phyloP scores from a whole-genome alignment of 2,329 filamentous ascomycete genomes.

The Chrysoporthe puriensis region DNA sequence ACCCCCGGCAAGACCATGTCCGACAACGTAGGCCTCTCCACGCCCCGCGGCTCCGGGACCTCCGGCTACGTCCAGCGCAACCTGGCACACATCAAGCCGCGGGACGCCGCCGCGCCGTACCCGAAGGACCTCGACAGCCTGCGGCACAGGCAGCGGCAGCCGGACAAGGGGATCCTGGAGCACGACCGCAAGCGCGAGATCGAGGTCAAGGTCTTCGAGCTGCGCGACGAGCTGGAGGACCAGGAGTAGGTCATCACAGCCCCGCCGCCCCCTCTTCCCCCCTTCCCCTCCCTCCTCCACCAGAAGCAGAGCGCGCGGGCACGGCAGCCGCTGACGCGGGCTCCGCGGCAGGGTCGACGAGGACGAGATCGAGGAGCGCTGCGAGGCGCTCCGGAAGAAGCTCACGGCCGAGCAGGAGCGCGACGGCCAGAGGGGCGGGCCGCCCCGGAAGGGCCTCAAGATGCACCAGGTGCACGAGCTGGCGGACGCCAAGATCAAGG shows the following conservation, averaged over 20 bases:
- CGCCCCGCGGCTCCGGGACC: conserved; percentile 91
- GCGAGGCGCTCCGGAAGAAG: conserved; percentile 67
- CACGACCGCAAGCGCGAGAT: conserved; percentile 91
- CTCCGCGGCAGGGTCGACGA: conserved; percentile 69
- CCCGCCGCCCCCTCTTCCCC: not conserved
- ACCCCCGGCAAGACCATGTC: conserved; percentile 66
- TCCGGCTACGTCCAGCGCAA: conserved; percentile 98
- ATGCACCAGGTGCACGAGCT: conserved; percentile 94
- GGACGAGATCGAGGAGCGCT: conserved; percentile 84
- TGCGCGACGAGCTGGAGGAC: conserved; percentile 90
- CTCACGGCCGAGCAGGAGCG: conserved; percentile 61
- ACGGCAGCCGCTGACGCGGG: too few species aligned
- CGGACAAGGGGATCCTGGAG: conserved; percentile 90
- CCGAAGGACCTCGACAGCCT: conserved; percentile 69
- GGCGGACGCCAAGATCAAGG: conserved; percentile 93
- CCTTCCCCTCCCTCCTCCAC: too few species aligned
- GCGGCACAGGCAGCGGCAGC: conserved; percentile 78
- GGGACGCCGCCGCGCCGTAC: conserved; percentile 80
- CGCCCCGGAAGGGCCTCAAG: conserved; percentile 67
- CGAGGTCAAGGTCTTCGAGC: conserved; percentile 90
- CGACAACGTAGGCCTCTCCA: conserved; percentile 94
- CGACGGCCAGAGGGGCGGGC: conserved; percentile 39
- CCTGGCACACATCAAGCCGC: conserved; percentile 82
- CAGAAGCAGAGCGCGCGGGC: too few species aligned
- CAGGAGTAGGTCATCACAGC: conserved; percentile 63